Percentiles rank a stretch among this genome's conserved stretches.
These are phyloP conservation scores for Sideroxylon spinosum DNA, from an alignment of 179 eudicot genomes.

Conservation along the genomic window DNA sequence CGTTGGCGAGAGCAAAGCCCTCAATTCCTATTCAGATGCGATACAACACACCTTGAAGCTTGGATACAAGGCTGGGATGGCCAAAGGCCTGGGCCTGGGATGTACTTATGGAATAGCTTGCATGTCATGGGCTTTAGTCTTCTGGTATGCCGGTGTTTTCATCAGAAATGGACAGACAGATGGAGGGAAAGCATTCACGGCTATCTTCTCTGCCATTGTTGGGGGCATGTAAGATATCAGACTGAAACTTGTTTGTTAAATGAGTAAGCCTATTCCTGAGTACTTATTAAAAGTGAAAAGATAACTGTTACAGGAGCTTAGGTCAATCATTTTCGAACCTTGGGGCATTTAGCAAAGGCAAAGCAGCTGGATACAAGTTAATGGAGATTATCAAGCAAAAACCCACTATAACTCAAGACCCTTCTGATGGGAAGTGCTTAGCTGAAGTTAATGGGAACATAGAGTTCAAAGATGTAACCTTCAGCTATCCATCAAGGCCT, in stretches of 20 bases:
- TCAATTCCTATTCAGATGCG: conserved; percentile 83
- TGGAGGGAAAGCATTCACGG: conserved; percentile 98
- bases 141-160: conserved; percentile 99
- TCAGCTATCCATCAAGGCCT: conserved; percentile 93
- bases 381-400: conserved; percentile 94
- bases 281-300: not conserved
- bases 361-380: conserved; percentile 91
- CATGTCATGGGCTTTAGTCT: conserved; percentile 99
- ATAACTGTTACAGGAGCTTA: conserved; percentile 66
- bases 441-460: conserved; percentile 80
- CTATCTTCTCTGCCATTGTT: conserved; percentile 96
- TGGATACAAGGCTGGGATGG: conserved; percentile 99
- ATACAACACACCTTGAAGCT: conserved; percentile 87
- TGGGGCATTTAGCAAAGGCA: conserved; percentile 98
- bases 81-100: conserved; percentile 94
- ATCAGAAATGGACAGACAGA: conserved; percentile 95
- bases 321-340: conserved; percentile 98
- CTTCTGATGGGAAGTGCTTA: conserved; percentile 63
- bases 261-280: not conserved
- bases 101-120: conserved; percentile 99
- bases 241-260: not conserved
- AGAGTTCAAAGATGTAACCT: conserved; percentile 81
- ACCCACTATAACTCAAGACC: conserved; percentile 74
- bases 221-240: conserved; percentile 88
- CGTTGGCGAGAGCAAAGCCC: conserved; percentile 86